Percentiles rank a stretch among this genome's conserved stretches.
Evolutionary conservation across 331 rosid genomes (phyloP).

Genomic region (Cydonia oblonga): DNA sequence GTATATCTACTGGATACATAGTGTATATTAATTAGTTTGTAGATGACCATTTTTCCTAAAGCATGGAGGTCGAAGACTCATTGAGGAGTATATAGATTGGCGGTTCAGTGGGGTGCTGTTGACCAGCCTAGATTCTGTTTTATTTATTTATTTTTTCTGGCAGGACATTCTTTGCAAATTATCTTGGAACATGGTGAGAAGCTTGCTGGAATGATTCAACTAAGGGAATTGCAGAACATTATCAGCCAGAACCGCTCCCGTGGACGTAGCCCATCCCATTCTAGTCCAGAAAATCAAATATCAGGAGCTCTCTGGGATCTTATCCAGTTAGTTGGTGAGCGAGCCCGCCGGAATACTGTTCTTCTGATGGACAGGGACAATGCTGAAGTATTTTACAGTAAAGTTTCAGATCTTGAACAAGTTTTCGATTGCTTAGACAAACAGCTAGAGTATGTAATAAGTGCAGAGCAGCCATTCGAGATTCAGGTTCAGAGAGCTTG

Average conservation of each 20-base stretch:
- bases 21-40: neutral
- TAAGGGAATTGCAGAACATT: slow-evolving; percentile 75
- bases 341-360: slow-evolving; percentile 78
- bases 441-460: slow-evolving; percentile 64
- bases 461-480: slow-evolving; percentile 50
- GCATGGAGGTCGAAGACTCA: neutral
- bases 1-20: neutral
- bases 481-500: slow-evolving; percentile 71
- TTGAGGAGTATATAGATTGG: neutral
- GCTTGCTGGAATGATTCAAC: slow-evolving; percentile 80
- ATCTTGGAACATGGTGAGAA: slow-evolving; percentile 95
- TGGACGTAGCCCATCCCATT: slow-evolving; percentile 32
- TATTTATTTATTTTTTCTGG: slow-evolving; percentile 19
- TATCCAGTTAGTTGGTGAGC: slow-evolving; percentile 86
- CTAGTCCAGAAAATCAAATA: slow-evolving; percentile 41
- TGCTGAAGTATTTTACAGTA: slow-evolving; percentile 92
- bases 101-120: slow-evolving; percentile 6
- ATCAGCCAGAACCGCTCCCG: slow-evolving; percentile 63
- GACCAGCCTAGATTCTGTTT: slow-evolving; percentile 19
- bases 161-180: slow-evolving; percentile 77
- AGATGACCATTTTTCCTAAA: neutral
- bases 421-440: slow-evolving; percentile 72
- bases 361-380: slow-evolving; percentile 98
- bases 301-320: slow-evolving; percentile 98
- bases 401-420: slow-evolving; percentile 86